A percentile compares a stretch with the other conserved stretches of the same genome.
phyloP scores from a whole-genome alignment of 2,329 filamentous ascomycete species.

The Rhynchosporium agropyri region DNA sequence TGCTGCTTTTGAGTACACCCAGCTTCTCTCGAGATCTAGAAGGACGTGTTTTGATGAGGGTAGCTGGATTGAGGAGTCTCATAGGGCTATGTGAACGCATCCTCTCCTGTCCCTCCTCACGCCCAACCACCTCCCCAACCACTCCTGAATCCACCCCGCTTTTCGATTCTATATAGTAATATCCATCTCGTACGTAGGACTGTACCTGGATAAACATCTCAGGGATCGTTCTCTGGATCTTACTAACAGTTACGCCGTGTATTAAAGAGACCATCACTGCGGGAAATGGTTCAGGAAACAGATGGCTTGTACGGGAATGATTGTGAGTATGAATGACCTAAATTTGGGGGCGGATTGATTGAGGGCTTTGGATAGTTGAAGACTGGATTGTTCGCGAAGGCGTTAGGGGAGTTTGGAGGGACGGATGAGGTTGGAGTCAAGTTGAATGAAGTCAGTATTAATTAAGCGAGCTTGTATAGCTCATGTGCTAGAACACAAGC shows the following conservation, averaged over 20 bases:
- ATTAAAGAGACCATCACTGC: conserved; percentile 13
- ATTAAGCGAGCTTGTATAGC: too few species aligned
- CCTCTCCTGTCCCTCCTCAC: too few species aligned
- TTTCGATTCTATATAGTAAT: too few species aligned
- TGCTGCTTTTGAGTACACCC: conserved; percentile 40
- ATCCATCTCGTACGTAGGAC: conserved; percentile 48
- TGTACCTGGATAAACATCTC: conserved; percentile 50
- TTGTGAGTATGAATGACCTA: conserved; percentile 21
- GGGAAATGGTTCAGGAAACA: conserved; percentile 21
- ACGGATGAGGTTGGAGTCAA: neutral
- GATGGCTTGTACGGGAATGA: conserved; percentile 25
- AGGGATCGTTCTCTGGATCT: conserved; percentile 44
- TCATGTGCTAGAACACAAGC: too few species aligned
- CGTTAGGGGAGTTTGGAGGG: neutral
- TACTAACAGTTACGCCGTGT: conserved; percentile 19
- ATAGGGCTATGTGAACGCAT: conserved; percentile 45
- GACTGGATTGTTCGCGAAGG: conserved; percentile 21
- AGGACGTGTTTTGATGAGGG: too few species aligned
- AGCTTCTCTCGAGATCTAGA: neutral
- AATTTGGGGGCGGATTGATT: conserved; percentile 10
- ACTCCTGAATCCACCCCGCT: too few species aligned
- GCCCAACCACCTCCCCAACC: too few species aligned
- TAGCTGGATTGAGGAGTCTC: neutral
- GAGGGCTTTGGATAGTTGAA: conserved; percentile 23
- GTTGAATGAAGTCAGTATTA: neutral